Evolutionary conservation across 2,329 filamentous ascomycete species (phyloP), one percentile per base, ranked within the genome.

Genomic region (Epichloe coenophiala): DNA sequence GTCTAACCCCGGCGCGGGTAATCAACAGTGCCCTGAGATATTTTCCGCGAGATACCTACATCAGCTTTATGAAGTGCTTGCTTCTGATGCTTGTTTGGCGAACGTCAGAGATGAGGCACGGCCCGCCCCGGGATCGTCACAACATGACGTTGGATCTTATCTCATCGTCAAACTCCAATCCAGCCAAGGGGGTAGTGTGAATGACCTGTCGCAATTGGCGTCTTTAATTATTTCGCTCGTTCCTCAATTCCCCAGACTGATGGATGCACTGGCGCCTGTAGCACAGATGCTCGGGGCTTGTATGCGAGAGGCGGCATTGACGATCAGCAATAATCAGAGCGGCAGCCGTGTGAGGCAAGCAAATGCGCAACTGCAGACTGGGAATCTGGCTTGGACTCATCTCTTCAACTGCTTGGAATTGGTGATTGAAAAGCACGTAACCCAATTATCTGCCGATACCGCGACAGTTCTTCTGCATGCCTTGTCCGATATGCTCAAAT

Each of bases 391-490:
- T 31, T 80, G 74, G 57, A 60, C 61, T 17, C 54, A 63, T 11
- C 65, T 73, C 38, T 71, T 73, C 1, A 57, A 57, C 5, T 68
- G 68, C 4, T 58, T 82, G 15, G 65, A 67, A 3, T 56, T 57
- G 3, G 68, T 76, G 50, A 71, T 81, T 42, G 76, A 80, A 33
- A 81, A 78, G 56, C 72, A 74, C 50, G 70, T 76, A 41, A 79
- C 76, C 9, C 68, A 69, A 46, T 64, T 83, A 17, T 67, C 65
- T 13, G 63, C 64, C 13, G 76, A 80, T 2, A 68, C 66, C 31
- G 68, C 73, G 1, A 57, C 61, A 13, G 52, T 49, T 15, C 60
- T 70, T 12, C 63, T 79, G 17, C 56, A 57, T 2, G 63, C 65
- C 13, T 63, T 80, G 23, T 65, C 70, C 3, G 66, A 69, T 5